Evolutionary conservation across 257 asterid species (phyloP).

Genomic region (Salvia hispanica): DNA sequence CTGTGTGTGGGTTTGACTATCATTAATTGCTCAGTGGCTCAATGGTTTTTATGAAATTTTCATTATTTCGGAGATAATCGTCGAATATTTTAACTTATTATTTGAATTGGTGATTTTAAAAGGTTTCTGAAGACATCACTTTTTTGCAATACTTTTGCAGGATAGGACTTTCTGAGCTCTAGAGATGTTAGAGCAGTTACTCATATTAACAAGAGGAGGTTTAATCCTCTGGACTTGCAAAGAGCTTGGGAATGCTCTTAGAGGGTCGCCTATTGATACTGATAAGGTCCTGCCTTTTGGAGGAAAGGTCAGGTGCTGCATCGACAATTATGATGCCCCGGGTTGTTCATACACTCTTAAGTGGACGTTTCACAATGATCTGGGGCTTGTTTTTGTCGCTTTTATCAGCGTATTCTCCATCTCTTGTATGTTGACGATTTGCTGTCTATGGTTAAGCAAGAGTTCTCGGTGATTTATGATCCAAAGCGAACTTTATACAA

Average conservation of each 20-base stretch:
- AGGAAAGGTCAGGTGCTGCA: conserved; percentile 92
- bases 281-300: conserved; percentile 95
- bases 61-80: background rate
- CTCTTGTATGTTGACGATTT: conserved; percentile 90
- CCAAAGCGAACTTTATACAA: conserved; percentile 65
- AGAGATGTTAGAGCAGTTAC: conserved; percentile 85
- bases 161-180: conserved; percentile 30
- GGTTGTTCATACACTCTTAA: conserved; percentile 93
- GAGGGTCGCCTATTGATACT: conserved; percentile 93
- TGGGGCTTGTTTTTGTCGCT: conserved; percentile 95
- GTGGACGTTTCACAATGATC: conserved; percentile 95
- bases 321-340: conserved; percentile 79
- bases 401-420: conserved; percentile 87
- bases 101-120: background rate
- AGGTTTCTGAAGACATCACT: background rate
- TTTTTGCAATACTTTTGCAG: conserved; percentile 41
- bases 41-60: background rate
- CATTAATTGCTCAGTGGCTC: background rate
- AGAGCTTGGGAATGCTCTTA: conserved; percentile 92
- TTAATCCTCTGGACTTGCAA: conserved; percentile 97
- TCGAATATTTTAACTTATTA: background rate
- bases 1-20: background rate
- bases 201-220: conserved; percentile 93
- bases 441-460: conserved; percentile 79
- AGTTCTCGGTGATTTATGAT: conserved; percentile 74